Percentiles rank a stretch among this genome's conserved stretches.
Evolutionary conservation across 768 basidiomycete species (phyloP).

Genomic region (Mycena galericulata): DNA sequence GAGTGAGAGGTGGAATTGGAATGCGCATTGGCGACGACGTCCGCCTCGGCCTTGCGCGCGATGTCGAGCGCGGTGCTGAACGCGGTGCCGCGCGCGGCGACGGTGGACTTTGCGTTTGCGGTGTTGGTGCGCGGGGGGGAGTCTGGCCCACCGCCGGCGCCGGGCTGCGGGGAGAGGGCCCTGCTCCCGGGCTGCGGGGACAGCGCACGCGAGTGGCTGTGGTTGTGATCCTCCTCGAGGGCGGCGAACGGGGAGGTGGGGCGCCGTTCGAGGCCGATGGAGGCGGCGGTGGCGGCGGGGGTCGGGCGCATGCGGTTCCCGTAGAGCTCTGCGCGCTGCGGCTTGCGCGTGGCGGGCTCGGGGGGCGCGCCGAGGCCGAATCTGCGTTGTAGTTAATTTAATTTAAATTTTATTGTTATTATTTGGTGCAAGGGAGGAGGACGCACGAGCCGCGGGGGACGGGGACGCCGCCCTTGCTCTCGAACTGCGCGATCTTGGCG

Average conservation of each 20-base stretch:
- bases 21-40: slow-evolving; percentile 30
- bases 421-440: neutral
- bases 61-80: slow-evolving; percentile 56
- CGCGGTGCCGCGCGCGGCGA: slow-evolving; percentile 45
- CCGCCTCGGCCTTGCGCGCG: slow-evolving; percentile 53
- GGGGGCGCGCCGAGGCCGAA: slow-evolving; percentile 53
- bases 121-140: no score
- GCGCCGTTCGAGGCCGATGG: slow-evolving; percentile 32
- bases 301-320: slow-evolving; percentile 72
- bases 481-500: slow-evolving; percentile 86
- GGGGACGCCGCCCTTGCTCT: slow-evolving; percentile 81
- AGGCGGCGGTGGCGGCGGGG: no score
- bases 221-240: no score
- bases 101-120: neutral
- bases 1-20: no score
- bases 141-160: no score
- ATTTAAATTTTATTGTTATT: neutral
- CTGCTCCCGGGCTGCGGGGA: no score
- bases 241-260: neutral
- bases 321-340: slow-evolving; percentile 78
- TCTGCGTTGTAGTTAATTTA: slow-evolving; percentile 60
- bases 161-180: no score
- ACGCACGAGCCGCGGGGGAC: slow-evolving; percentile 68
- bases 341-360: slow-evolving; percentile 59
- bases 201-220: no score